Base-by-base conservation (phyloP, 345 rosid genomes). In the Gossypium herbaceum region DNA sequence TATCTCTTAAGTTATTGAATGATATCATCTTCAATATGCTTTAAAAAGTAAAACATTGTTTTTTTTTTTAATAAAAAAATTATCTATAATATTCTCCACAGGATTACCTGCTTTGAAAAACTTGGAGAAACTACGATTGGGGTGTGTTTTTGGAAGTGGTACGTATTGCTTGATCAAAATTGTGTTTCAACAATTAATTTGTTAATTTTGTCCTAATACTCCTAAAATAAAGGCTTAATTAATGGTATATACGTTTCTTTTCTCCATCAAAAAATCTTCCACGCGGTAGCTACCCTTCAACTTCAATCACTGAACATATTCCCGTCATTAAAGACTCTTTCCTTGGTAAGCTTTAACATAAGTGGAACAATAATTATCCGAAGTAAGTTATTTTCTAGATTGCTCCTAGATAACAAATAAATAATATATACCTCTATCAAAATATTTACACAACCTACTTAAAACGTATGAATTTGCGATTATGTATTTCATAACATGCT, bases 111-210 rank as follows among this genome's bases (percentile, higher is more conserved):
- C 65, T 60, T 60, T 27, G 19, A 15, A 3, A 34, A 59, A 13
- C 10, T 27, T 60, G 19, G 43, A 60, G 43, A 15, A 25, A 4
- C 19, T 60, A 3, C 0, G 0, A 0, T 12, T 27, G 2, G 0
- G 0, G 0, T 6, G 65, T 13, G 0, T 0, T 27, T 1, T 13
- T 2, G 2, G 1, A 12, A 1, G 1, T 0, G 52, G 52, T 48
- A 48, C 0, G 57, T 6, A 6, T 11, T 24, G 2, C 39, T 25
- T 12, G 3, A 11, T 0, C 16, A 5, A 59, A 24, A 11, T 1
- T 59, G 7, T 0, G 12, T 5, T 3, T 22, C 29, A 45, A 1
- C 2, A 45, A 24, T 24, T 27, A 59, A 58, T 20, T 22, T 24
- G 2, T 25, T 2, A 25, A 25, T 25, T 25, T 25, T 25, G 7